Conservation (phyloP, 140 eudicot genomes). For the Ambrosia hybrid region DNA sequence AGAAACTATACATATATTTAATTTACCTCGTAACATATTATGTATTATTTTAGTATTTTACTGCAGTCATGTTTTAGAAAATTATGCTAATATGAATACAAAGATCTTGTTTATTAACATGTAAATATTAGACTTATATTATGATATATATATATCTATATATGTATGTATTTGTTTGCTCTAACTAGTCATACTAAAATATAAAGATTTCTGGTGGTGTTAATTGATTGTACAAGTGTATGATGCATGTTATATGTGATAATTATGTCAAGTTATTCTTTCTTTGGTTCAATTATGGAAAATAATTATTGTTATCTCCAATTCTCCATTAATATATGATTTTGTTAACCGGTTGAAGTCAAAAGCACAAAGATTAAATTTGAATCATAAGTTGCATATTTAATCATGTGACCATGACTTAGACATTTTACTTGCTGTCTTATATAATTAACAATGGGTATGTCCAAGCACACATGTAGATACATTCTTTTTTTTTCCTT, state of each 20-base stretch:
- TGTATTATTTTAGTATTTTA: not conserved
- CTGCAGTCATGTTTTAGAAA: too few relatives aligned
- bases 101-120: not conserved
- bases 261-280: slow-evolving; percentile 34
- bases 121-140: not conserved
- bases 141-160: not conserved
- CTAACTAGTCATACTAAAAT: not conserved
- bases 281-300: slow-evolving; percentile 37
- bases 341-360: slow-evolving; percentile 25
- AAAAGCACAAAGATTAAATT: slow-evolving; percentile 44
- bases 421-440: slow-evolving; percentile 31
- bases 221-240: slow-evolving; percentile 13
- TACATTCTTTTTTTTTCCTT: too few relatives aligned
- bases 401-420: slow-evolving; percentile 39
- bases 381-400: slow-evolving; percentile 28
- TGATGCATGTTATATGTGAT: slow-evolving; percentile 21
- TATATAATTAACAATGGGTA: not conserved
- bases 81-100: not conserved
- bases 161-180: not conserved
- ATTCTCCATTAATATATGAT: slow-evolving; percentile 31
- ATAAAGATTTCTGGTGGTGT: slow-evolving; percentile 17
- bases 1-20: too few relatives aligned
- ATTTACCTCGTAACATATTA: not conserved
- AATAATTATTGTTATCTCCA: slow-evolving; percentile 25
- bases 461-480: too few relatives aligned